Conservation (phyloP, 2,329 filamentous ascomycete genomes). For the Cladosporium sp. region DNA sequence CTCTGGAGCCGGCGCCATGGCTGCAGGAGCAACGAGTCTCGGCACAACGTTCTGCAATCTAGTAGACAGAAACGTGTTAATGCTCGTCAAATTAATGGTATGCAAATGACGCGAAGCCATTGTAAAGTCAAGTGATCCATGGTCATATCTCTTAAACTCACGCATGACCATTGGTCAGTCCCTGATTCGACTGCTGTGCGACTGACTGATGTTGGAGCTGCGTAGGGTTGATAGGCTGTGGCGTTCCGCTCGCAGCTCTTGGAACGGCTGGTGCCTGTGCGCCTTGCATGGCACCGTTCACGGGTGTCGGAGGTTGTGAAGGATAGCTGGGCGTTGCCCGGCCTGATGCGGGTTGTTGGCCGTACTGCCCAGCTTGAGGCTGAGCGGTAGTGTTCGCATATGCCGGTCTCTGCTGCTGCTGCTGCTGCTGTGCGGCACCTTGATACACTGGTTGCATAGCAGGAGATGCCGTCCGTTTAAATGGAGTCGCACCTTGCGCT, state of each 20-base stretch:
- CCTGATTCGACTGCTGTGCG: background rate
- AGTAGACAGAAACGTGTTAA: background rate
- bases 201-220: slow-evolving; percentile 1
- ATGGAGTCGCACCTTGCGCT: slow-evolving; percentile 23
- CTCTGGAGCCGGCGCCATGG: background rate
- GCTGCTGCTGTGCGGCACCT: slow-evolving; percentile 6
- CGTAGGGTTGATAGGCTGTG: slow-evolving; percentile 5
- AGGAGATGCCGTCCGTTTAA: slow-evolving; percentile 34
- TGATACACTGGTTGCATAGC: slow-evolving; percentile 25
- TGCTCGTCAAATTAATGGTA: background rate
- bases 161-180: slow-evolving; percentile 5
- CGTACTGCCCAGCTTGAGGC: slow-evolving; percentile 24
- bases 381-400: slow-evolving; percentile 18
- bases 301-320: slow-evolving; percentile 34
- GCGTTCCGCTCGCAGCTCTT: slow-evolving; percentile 14
- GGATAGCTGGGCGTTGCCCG: slow-evolving; percentile 35
- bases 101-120: background rate
- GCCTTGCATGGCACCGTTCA: slow-evolving; percentile 27
- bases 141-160: background rate
- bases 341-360: slow-evolving; percentile 32
- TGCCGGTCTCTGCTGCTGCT: slow-evolving; percentile 15
- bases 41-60: background rate
- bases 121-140: background rate
- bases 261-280: slow-evolving; percentile 3
- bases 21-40: background rate